These are phyloP conservation scores for Spinacia oleracea DNA, from an alignment of 179 eudicot species.

Conservation along the genomic window DNA sequence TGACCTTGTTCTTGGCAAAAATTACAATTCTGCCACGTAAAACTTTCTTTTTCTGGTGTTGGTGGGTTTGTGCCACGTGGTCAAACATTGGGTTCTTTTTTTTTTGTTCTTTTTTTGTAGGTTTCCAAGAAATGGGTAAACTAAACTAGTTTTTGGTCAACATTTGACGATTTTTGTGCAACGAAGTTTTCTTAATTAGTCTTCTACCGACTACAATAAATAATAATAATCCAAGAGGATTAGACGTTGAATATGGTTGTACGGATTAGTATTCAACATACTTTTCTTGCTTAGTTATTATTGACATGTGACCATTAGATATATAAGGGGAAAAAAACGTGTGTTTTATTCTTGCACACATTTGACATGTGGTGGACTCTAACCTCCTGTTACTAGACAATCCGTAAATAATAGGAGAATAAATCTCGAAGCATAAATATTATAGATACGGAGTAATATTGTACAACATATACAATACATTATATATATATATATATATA, in stretches of 20 bases:
- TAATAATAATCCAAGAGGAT: background rate
- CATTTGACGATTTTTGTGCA: background rate
- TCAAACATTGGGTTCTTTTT: slow-evolving; percentile 5
- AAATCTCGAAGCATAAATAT: no score
- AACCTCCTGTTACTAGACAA: no score
- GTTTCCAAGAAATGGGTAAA: background rate
- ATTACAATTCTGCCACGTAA: slow-evolving; percentile 7
- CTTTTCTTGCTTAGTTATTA: background rate
- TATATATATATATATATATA: no score
- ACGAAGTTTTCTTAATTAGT: background rate
- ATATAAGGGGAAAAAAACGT: background rate
- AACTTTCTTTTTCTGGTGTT: background rate
- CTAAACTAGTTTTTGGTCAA: background rate
- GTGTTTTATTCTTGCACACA: no score
- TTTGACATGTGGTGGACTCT: no score
- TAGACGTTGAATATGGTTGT: no score
- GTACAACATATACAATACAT: no score
- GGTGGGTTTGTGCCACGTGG: slow-evolving; percentile 5
- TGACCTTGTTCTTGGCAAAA: background rate
- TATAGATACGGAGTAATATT: no score
- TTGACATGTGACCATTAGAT: background rate
- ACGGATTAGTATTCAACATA: background rate
- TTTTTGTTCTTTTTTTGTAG: background rate
- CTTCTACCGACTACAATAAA: background rate
- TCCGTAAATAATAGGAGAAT: no score